Evolutionary conservation across 768 basidiomycete genomes (phyloP).

Genomic region (Auricularia cornea): DNA sequence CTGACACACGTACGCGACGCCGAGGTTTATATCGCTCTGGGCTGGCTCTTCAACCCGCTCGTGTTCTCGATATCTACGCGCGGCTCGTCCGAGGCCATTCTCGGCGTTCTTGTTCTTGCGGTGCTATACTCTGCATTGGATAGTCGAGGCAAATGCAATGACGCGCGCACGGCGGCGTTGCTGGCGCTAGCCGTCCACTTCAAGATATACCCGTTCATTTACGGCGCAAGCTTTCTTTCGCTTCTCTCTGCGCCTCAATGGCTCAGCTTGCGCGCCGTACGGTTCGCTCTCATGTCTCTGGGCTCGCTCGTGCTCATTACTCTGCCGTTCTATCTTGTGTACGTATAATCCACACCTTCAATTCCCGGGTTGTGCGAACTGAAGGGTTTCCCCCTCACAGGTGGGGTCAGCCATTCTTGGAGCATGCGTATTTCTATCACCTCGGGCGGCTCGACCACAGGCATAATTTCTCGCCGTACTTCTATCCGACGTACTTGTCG

Average conservation of each 20-base stretch:
- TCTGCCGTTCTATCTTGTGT: slow-evolving; percentile 65
- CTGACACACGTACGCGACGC: background rate
- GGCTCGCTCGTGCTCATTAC: slow-evolving; percentile 59
- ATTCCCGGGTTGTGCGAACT: background rate
- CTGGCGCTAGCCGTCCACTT: slow-evolving; percentile 85
- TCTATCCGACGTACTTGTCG: slow-evolving; percentile 87
- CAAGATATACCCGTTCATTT: slow-evolving; percentile 96
- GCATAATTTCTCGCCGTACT: slow-evolving; percentile 98
- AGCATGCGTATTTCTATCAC: slow-evolving; percentile 92
- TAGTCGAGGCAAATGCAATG: slow-evolving; percentile 34
- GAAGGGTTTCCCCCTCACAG: slow-evolving; percentile 31
- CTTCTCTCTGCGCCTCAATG: slow-evolving; percentile 32
- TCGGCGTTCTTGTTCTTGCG: slow-evolving; percentile 69
- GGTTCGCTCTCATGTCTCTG: slow-evolving; percentile 64
- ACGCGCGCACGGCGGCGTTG: slow-evolving; percentile 51
- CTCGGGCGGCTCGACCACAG: slow-evolving; percentile 86
- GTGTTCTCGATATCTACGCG: slow-evolving; percentile 95
- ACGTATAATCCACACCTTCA: slow-evolving; percentile 24
- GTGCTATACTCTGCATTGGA: slow-evolving; percentile 53
- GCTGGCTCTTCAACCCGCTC: slow-evolving; percentile 82
- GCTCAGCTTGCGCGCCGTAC: slow-evolving; percentile 40
- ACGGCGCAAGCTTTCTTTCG: slow-evolving; percentile 69
- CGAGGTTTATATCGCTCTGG: slow-evolving; percentile 1
- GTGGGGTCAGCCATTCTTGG: slow-evolving; percentile 90
- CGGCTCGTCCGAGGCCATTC: slow-evolving; percentile 87